These are phyloP conservation scores for Grosmannia clavigera DNA, from an alignment of 2,329 filamentous ascomycete genomes.

Conservation along the genomic window DNA sequence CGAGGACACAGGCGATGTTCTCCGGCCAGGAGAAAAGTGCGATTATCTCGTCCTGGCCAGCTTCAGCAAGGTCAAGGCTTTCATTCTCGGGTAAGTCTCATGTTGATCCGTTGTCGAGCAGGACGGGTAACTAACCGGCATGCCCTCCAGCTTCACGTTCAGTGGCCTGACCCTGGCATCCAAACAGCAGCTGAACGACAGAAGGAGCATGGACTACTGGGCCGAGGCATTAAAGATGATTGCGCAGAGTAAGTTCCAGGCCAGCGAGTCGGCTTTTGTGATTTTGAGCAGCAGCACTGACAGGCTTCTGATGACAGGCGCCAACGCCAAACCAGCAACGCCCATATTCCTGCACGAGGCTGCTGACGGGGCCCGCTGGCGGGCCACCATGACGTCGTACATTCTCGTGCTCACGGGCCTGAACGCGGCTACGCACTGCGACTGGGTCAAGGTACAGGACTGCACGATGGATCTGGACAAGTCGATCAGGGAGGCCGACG, in stretches of 20 bases:
- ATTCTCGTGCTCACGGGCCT: constrained; percentile 61
- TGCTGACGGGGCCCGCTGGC: constrained; percentile 49
- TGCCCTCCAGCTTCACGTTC: constrained; percentile 35
- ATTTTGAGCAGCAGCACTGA: background rate
- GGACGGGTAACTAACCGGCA: background rate
- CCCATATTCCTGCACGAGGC: constrained; percentile 43
- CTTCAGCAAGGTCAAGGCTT: constrained; percentile 47
- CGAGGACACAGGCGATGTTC: constrained; percentile 41
- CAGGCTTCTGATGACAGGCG: constrained; percentile 9
- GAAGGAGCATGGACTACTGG: constrained; percentile 26
- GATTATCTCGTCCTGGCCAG: constrained; percentile 50
- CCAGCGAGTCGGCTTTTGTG: background rate
- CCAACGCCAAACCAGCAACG: constrained; percentile 15
- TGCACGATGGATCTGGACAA: constrained; percentile 41
- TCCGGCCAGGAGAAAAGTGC: constrained; percentile 34
- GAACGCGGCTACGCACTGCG: constrained; percentile 54
- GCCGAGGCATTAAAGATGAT: constrained; percentile 24
- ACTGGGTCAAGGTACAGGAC: constrained; percentile 53
- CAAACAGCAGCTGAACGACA: constrained; percentile 23
- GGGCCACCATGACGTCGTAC: constrained; percentile 52
- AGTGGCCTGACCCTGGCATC: constrained; percentile 35
- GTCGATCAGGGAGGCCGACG: constrained; percentile 26
- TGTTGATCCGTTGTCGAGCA: background rate
- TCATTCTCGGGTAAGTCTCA: constrained; percentile 38
- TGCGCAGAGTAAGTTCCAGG: constrained; percentile 19